Evolutionary conservation across 2,329 filamentous ascomycete species (phyloP).

Genomic region (Sarocladium strictum): DNA sequence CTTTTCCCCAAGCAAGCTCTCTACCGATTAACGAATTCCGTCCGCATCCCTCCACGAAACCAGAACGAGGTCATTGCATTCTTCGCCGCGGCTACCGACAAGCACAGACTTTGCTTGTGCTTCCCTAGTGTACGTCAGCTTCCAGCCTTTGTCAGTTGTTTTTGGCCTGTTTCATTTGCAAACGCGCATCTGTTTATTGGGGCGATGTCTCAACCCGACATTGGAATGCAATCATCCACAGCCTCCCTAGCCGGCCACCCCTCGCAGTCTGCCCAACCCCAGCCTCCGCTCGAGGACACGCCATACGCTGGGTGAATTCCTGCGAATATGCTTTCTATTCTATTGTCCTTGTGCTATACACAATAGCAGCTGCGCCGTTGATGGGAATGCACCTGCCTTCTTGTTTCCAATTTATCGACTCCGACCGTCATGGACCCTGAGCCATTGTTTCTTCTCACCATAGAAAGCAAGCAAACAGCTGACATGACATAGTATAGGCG

Average conservation of each 20-base stretch:
- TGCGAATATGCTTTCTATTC: background rate
- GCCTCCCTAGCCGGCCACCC: background rate
- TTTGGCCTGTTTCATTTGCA: slow-evolving; percentile 1
- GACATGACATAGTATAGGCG: background rate
- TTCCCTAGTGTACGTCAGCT: slow-evolving; percentile 4
- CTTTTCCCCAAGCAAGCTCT: background rate
- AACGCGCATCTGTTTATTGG: slow-evolving; percentile 3
- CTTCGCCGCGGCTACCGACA: background rate
- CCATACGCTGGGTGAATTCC: background rate
- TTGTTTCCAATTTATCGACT: slow-evolving; percentile 4
- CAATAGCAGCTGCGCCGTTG: background rate
- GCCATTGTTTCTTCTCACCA: background rate
- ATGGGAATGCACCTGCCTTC: slow-evolving; percentile 5
- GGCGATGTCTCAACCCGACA: background rate
- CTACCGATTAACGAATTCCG: slow-evolving; percentile 1
- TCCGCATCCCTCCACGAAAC: background rate
- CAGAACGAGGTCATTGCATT: slow-evolving; percentile 5
- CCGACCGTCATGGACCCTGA: background rate
- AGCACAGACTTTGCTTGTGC: background rate
- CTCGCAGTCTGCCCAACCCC: background rate
- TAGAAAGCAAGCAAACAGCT: background rate
- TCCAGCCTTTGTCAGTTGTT: background rate
- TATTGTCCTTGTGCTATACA: background rate
- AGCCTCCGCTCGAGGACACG: background rate
- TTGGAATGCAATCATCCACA: slow-evolving; percentile 4